Evolutionary conservation across 1,139 yeast species (phyloP), one percentile per base, ranked within the genome.

Genomic region (Suhomyces ambrosiae): DNA sequence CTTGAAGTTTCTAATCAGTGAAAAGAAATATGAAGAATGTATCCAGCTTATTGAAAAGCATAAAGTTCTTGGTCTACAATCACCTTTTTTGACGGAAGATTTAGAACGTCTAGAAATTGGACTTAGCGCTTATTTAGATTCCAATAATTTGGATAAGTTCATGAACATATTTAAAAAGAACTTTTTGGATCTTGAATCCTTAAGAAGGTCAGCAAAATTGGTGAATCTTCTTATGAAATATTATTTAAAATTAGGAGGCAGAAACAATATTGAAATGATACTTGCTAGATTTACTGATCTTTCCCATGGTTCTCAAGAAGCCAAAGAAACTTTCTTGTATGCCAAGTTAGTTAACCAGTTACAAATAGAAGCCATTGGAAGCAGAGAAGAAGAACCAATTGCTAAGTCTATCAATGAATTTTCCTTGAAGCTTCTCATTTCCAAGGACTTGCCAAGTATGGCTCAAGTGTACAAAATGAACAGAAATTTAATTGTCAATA

Each of bases 201-300:
- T 56, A 14, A 26, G 42, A 28, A 34, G 39, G 3, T 52, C 58
- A 0, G 45, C 46, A n/a, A 44, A 45, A 15, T 42, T 60, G 16
- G 32, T 54, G 14, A 51, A 49, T 15, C 47, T 61, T 24, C 46
- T 62, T 18, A 48, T 62, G 25, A 48, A 48, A 10, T 62, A 61
- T 40, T 61, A 59, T 34, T 38, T 49, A 31, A 30, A 38, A 3
- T 34, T 47, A 26, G 46, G 42, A 7, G 40, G 45, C 3, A 24
- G 18, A n/a, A 31, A 39, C 33, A 33, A 60, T 54, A 7, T 47
- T 45, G 48, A 50, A 10, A 19, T 50, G 12, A 52, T 60, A 4
- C 29, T 52, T 15, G 35, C 45, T 5, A 48, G 52, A 27, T 60
- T 59, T 36, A 39, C 41, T 2, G 38, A 36, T 2, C 34, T 50